Evolutionary conservation across 768 basidiomycete genomes (phyloP), one percentile per base, ranked within the genome.

Genomic region (Artomyces pyxidatus): DNA sequence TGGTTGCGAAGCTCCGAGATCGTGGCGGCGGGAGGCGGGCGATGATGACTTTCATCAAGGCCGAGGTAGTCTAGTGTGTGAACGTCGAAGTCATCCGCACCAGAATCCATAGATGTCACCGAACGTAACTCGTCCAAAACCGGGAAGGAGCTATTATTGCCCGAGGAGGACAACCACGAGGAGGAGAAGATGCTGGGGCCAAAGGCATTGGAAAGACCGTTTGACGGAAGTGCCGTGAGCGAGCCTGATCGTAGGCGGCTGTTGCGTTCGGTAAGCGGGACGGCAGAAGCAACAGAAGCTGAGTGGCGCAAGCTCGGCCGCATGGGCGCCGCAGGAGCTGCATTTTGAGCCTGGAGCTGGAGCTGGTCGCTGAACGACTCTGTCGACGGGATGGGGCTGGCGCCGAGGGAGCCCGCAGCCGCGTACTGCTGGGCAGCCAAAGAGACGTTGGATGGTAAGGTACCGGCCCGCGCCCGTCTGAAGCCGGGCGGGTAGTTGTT

Each of bases 21-120:
- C 32, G 90, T 92, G 10, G 90, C 91, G 5, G 90, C 88, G 2
- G 83, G 83, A n/a, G 86, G 80, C 44, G 78, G 80, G 45, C 83
- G 77, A 56, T 77, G 72, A 73, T 69, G 35, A n/a, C 50, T 51
- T 54, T 91, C 94, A 59, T 93, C 95, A 59, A 98, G 75, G 38
- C 95, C 95, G 43, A 98, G 86, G 66, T 97, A 97, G 66, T 96
- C 94, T 52, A 98, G 78, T 23, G 95, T 97, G 61, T 92, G 90
- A 39, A 93, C 88, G 59, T 92, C 88, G 64, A 90, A 88, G 43
- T 91, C 86, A 47, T 96, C 94, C 21, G 78, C 73, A n/a, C 73
- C 78, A 17, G 85, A 85, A 62, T 89, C 87, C 54, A 80, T 79
- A 38, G 88, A 89, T 25, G 80, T 78, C 39, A 85, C 82, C 40